A percentile compares a stretch with the other conserved stretches of the same genome.
Evolutionary conservation across 495 filamentous ascomycete species (phyloP).

Genomic region (Bryoglossum gracile): DNA sequence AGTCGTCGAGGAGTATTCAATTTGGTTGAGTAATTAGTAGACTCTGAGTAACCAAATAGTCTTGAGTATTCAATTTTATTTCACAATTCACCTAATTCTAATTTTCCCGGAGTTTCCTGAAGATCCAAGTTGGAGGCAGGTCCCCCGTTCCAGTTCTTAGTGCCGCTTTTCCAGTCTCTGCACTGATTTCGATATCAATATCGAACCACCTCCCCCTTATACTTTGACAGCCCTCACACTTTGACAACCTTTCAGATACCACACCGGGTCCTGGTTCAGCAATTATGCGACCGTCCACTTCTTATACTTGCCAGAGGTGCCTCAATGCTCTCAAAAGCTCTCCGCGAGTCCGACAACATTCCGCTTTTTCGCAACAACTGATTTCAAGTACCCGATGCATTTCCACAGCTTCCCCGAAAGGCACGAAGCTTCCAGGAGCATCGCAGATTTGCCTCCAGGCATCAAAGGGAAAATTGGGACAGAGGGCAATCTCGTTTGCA

Average conservation of each 20-base stretch:
- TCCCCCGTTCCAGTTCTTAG: too few species aligned
- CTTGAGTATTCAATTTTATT: too few species aligned
- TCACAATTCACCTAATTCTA: too few species aligned
- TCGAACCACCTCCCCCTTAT: too few species aligned
- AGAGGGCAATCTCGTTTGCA: slow-evolving; percentile 14
- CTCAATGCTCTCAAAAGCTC: slow-evolving; percentile 15
- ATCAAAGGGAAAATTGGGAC: slow-evolving; percentile 6
- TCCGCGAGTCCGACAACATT: neutral
- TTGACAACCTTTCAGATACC: neutral
- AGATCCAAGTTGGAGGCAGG: too few species aligned
- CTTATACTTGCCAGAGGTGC: slow-evolving; percentile 24
- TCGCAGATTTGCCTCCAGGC: neutral
- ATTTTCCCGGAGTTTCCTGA: too few species aligned
- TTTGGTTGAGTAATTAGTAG: too few species aligned
- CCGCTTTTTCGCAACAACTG: slow-evolving; percentile 5
- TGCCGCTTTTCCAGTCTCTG: too few species aligned
- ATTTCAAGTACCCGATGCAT: slow-evolving; percentile 5
- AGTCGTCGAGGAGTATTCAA: too few species aligned
- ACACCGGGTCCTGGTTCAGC: neutral
- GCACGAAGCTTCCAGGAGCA: neutral
- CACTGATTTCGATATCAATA: too few species aligned
- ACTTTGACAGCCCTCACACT: neutral
- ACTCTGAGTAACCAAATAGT: too few species aligned
- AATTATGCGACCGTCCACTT: slow-evolving; percentile 16
- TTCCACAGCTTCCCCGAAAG: neutral